Evolutionary conservation across 805 yeast genomes (phyloP).

Genomic region (Candida andamanensis): DNA sequence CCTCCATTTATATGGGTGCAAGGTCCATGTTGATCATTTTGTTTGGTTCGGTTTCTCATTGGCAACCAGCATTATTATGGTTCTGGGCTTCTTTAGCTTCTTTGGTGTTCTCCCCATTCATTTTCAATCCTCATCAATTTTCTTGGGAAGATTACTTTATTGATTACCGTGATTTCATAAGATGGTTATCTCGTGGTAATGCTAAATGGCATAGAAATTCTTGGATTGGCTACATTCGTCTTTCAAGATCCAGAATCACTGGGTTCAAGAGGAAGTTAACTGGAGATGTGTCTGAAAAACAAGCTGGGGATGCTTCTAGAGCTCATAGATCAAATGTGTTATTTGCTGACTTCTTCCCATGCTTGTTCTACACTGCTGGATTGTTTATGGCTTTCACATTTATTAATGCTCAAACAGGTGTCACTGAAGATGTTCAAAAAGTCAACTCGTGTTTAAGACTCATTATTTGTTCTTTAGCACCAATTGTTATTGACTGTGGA

Average conservation of each 20-base stretch:
- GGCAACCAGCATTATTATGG: conserved; percentile 95
- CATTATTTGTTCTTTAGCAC: conserved; percentile 79
- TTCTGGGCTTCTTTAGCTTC: conserved; percentile 94
- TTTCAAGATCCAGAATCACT: conserved; percentile 81
- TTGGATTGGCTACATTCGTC: conserved; percentile 80
- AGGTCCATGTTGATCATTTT: conserved; percentile 68
- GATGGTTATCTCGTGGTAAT: conserved; percentile 90
- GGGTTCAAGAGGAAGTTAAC: conserved; percentile 79
- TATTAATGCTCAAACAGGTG: conserved; percentile 86
- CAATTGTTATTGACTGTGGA: conserved; percentile 88
- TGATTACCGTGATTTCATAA: conserved; percentile 90
- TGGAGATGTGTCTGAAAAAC: conserved; percentile 63
- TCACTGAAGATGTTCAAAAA: conserved; percentile 36
- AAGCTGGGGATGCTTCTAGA: conserved; percentile 64
- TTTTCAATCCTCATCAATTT: conserved; percentile 97
- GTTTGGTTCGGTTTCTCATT: conserved; percentile 69
- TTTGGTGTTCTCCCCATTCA: conserved; percentile 84
- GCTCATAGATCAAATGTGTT: conserved; percentile 75
- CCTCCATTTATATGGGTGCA: conserved; percentile 81
- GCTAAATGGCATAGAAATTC: conserved; percentile 85
- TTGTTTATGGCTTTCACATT: conserved; percentile 75
- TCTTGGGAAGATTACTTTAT: conserved; percentile 93
- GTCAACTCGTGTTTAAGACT: conserved; percentile 73
- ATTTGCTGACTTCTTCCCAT: conserved; percentile 75
- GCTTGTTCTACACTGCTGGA: conserved; percentile 63